Evolutionary conservation across 140 eudicot species (phyloP).

Genomic region (Cichorium intybus): DNA sequence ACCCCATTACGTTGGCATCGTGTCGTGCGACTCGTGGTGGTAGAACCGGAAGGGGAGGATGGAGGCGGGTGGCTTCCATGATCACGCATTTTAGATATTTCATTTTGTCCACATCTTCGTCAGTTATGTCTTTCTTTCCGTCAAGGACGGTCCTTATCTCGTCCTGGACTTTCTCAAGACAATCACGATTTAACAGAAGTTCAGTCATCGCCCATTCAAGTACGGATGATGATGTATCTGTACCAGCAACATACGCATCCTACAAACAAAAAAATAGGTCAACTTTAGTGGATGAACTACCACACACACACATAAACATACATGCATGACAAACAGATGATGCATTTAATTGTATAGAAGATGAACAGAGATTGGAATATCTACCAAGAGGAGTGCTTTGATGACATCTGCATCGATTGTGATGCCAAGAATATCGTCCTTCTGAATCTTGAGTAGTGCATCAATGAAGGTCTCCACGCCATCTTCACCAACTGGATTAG

Average conservation of each 20-base stretch:
- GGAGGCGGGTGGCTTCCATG: constrained; percentile 29
- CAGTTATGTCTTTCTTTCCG: not conserved
- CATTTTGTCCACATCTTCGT: too few relatives aligned
- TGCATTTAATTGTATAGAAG: too few relatives aligned
- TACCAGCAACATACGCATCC: too few relatives aligned
- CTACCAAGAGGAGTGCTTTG: constrained; percentile 21
- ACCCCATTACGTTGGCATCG: too few relatives aligned
- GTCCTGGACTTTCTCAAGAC: constrained; percentile 11
- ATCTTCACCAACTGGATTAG: not conserved
- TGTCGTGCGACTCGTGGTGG: constrained; percentile 1
- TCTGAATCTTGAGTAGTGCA: constrained; percentile 14
- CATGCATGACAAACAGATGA: too few relatives aligned
- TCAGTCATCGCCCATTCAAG: constrained; percentile 31
- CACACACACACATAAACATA: too few relatives aligned
- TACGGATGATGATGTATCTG: too few relatives aligned
- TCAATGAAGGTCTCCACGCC: constrained; percentile 11
- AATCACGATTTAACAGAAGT: constrained; percentile 6
- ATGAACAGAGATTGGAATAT: not conserved
- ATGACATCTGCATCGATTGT: constrained; percentile 1
- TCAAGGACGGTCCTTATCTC: constrained; percentile 22
- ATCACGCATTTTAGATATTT: too few relatives aligned
- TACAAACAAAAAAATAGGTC: too few relatives aligned
- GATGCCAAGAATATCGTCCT: not conserved
- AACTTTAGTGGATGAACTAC: too few relatives aligned
- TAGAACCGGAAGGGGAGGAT: constrained; percentile 28